phyloP scores from a whole-genome alignment of 2,329 filamentous ascomycete species.

The Harringtonia aguacate region DNA sequence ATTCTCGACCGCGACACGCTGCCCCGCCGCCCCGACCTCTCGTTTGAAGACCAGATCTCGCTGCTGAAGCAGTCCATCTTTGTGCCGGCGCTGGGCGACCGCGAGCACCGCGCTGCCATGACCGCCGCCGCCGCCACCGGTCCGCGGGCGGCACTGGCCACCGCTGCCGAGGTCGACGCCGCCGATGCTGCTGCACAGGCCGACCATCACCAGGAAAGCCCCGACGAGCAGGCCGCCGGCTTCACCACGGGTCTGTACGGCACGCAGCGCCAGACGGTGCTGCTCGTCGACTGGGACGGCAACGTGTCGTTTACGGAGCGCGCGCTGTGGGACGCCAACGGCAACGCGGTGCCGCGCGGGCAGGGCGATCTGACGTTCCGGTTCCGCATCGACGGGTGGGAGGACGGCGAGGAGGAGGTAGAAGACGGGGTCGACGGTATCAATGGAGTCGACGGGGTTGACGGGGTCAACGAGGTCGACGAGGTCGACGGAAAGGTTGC shows the following conservation, averaged over 20 bases:
- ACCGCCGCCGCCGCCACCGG: conserved; percentile 14
- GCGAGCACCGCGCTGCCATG: conserved; percentile 22
- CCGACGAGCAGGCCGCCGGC: conserved; percentile 21
- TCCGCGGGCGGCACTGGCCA: conserved; percentile 20
- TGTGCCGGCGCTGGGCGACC: conserved; percentile 43
- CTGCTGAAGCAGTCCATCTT: conserved; percentile 51
- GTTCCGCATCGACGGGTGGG: conserved; percentile 47
- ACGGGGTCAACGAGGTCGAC: not conserved
- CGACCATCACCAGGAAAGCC: conserved; percentile 26
- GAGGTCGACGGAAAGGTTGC: not conserved
- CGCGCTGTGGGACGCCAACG: conserved; percentile 47
- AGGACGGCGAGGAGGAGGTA: conserved; percentile 14
- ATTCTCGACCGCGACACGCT: conserved; percentile 49
- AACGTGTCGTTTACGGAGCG: conserved; percentile 50
- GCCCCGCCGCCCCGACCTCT: conserved; percentile 27
- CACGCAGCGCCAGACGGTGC: conserved; percentile 52
- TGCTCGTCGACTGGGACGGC: conserved; percentile 53
- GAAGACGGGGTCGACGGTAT: not conserved
- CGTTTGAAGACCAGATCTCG: conserved; percentile 42
- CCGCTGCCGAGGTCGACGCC: conserved; percentile 23
- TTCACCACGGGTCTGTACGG: conserved; percentile 53
- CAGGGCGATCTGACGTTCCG: conserved; percentile 43
- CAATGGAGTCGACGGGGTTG: not conserved
- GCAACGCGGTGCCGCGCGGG: conserved; percentile 41
- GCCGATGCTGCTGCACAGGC: no score